These are phyloP conservation scores for Euphorbia tirucalli DNA, from an alignment of 345 rosid genomes.

Conservation along the genomic window DNA sequence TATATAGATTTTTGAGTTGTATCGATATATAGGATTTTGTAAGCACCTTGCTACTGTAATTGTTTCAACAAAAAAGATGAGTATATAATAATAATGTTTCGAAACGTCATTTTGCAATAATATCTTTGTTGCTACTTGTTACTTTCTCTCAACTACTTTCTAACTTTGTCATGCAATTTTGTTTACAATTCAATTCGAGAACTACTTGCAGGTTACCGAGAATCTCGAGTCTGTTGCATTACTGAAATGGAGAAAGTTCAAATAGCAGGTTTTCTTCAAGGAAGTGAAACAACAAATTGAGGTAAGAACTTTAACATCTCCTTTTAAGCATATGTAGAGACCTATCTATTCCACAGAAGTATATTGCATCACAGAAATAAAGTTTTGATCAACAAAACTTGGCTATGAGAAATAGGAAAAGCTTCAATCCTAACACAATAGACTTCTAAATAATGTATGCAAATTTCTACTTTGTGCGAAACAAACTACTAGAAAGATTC, in stretches of 20 bases:
- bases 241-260: not conserved
- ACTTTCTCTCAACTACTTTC: not conserved
- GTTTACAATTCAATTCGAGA: not conserved
- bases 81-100: conserved; percentile 25
- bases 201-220: not conserved
- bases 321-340: no score
- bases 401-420: not conserved
- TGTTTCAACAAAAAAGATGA: conserved; percentile 10
- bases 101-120: not conserved
- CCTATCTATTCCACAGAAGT: not conserved
- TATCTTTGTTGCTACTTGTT: not conserved
- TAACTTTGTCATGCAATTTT: not conserved
- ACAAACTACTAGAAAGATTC: conserved; percentile 5
- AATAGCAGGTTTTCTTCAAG: not conserved
- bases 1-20: conserved; percentile 1
- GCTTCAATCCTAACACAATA: not conserved
- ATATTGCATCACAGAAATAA: not conserved
- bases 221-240: not conserved
- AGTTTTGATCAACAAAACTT: not conserved
- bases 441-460: not conserved
- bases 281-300: not conserved
- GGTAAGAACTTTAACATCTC: not conserved
- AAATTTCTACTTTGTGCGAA: conserved; percentile 17
- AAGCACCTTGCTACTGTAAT: conserved; percentile 21
- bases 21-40: conserved; percentile 13